These are phyloP conservation scores for Neoboletus subvelutipes DNA, from an alignment of 768 basidiomycete genomes.

Conservation along the genomic window DNA sequence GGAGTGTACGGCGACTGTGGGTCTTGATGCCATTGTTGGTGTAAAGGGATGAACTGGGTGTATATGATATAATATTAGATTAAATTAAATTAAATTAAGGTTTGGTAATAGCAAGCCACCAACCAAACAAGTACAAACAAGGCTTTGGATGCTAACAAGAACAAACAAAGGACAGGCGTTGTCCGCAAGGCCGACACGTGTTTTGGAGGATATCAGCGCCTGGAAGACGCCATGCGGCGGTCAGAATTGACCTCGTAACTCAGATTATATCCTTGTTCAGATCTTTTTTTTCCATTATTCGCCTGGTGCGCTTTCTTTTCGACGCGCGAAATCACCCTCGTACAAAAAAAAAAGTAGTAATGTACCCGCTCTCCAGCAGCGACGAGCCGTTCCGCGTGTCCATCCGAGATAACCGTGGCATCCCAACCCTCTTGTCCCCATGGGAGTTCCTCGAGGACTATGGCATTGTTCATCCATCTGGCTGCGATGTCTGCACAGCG, in stretches of 20 bases:
- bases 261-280: constrained; percentile 18
- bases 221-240: background rate
- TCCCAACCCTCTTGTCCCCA: constrained; percentile 34
- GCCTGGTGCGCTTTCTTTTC: constrained; percentile 18
- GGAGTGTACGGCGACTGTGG: constrained; percentile 84
- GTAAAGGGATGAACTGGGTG: constrained; percentile 31
- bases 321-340: constrained; percentile 4
- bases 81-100: constrained; percentile 29
- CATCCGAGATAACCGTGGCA: constrained; percentile 31
- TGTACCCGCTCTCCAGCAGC: constrained; percentile 34
- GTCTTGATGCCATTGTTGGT: constrained; percentile 83
- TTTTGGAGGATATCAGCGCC: constrained; percentile 29
- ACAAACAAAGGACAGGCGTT: constrained; percentile 30
- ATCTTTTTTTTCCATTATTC: constrained; percentile 14
- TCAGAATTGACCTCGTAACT: constrained; percentile 12
- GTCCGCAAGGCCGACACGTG: constrained; percentile 33
- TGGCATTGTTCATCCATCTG: constrained; percentile 41
- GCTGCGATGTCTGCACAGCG: constrained; percentile 37
- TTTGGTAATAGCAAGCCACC: constrained; percentile 33
- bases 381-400: constrained; percentile 33
- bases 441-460: constrained; percentile 43
- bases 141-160: constrained; percentile 20
- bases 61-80: background rate
- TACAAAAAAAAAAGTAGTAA: constrained; percentile 17
- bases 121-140: constrained; percentile 19